Percentiles rank a stretch among this genome's conserved stretches.
Conservation (phyloP, 176 grass and related monocot species). For the Phoenix dactylifera region DNA sequence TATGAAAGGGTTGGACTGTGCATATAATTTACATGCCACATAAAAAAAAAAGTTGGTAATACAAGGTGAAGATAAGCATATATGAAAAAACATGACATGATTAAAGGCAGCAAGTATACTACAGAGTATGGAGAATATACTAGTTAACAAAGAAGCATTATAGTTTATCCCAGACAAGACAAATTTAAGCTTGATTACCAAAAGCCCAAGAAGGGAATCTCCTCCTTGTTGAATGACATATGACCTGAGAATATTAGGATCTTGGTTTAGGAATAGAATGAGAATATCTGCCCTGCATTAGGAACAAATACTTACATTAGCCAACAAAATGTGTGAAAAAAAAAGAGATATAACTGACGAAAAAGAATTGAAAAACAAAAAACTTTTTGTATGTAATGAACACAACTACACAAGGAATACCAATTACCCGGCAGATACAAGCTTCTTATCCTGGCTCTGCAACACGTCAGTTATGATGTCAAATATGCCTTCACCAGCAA, state of each 20-base stretch:
- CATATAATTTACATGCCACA: no score
- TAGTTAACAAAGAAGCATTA: not conserved
- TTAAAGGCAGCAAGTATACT: no score
- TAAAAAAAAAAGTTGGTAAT: no score
- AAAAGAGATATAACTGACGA: no score
- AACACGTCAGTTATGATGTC: constrained; percentile 72
- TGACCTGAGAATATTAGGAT: constrained; percentile 48
- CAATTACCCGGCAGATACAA: constrained; percentile 74
- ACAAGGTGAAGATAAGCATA: no score
- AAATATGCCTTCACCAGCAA: constrained; percentile 58
- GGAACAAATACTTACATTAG: no score
- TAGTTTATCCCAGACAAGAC: not conserved
- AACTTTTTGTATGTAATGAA: no score
- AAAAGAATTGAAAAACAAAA: not conserved
- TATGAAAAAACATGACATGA: no score
- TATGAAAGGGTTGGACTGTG: no score
- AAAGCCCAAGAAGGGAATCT: constrained; percentile 65
- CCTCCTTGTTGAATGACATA: constrained; percentile 63
- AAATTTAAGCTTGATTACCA: constrained; percentile 39
- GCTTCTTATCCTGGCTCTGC: constrained; percentile 68
- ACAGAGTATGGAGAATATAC: no score
- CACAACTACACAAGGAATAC: not conserved
- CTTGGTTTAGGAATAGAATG: constrained; percentile 58
- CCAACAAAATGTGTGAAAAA: no score
- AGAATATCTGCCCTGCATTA: constrained; percentile 78